Evolutionary conservation across 768 basidiomycete species (phyloP), one percentile per base, ranked within the genome.

Genomic region (Leccinum variicolor): DNA sequence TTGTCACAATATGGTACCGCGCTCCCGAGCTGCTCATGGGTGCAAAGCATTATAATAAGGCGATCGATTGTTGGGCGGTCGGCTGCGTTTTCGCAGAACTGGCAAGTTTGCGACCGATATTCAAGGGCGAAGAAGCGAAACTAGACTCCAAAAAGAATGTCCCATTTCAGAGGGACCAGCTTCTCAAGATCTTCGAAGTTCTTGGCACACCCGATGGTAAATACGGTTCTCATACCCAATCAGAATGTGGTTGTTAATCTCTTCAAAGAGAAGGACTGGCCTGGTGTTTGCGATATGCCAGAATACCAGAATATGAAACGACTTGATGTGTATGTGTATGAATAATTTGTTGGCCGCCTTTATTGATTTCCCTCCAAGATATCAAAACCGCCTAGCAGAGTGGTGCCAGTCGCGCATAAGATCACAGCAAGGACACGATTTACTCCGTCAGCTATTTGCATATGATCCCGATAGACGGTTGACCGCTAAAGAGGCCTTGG

Each of bases 1-100:
- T 98, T 34, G 97, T 99, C 13, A 99, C 97, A 0, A 98, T 99
- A 67, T 98, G 97, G 97, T 99, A 99, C 70, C 90, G 97, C 53
- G 93, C 94, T 7, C 97, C 97, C 0, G 97, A 99, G 69, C 84
- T 99, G 3, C 81, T 99, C 10, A 81, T 99, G 76, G 96, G 97
- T 26, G 94, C 96, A 1, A 93, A 94, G 61, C 97, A 99, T 73
- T 99, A 99, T 72, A 96, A 97, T 63, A 94, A 92, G 64, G 91
- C 95, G 4, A 87, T 98, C 41, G 94, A 99, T 69, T 86, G 93
- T 54, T 99, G 97, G 97, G 95, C 97, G 25, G 87, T 98, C 6
- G 97, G 95, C 1, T 99, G 97, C 69, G 98, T 99, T 46, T 89
- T 96, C 75, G 97, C 95, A 1, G 97, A 99, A 74, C 76, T 99